Evolutionary conservation across 495 filamentous ascomycete species (phyloP).

Genomic region (Penicillium alfredii): DNA sequence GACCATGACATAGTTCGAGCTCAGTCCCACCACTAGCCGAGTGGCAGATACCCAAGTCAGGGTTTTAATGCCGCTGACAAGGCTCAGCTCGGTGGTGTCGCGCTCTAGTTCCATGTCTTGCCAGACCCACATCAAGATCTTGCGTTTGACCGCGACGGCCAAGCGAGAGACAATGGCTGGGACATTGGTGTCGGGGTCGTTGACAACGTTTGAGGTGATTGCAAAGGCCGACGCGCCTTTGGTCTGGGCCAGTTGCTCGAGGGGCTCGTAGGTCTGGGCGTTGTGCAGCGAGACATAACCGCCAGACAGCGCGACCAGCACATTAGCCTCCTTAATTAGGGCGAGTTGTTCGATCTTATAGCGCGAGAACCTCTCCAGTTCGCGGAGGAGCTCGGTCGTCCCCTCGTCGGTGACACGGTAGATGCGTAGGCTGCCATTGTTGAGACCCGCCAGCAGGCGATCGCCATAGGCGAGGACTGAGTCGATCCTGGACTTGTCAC

Average conservation of each 20-base stretch:
- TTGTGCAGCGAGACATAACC: conserved; percentile 83
- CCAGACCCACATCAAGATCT: conserved; percentile 88
- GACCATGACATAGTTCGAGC: conserved; percentile 80
- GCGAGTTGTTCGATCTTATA: conserved; percentile 87
- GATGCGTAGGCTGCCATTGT: conserved; percentile 80
- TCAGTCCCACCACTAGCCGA: conserved; percentile 79
- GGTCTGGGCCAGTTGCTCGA: conserved; percentile 73
- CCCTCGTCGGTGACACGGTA: conserved; percentile 76
- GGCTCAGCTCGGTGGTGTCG: conserved; percentile 67
- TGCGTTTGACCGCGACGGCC: conserved; percentile 87
- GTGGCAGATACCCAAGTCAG: conserved; percentile 86
- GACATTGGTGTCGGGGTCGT: conserved; percentile 78
- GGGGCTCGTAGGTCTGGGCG: conserved; percentile 71
- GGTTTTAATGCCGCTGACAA: conserved; percentile 73
- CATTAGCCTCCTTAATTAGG: conserved; percentile 87
- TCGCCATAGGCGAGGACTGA: conserved; percentile 89
- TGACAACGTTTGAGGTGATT: conserved; percentile 88
- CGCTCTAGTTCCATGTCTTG: conserved; percentile 80
- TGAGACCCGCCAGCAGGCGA: conserved; percentile 82
- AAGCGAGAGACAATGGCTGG: conserved; percentile 84
- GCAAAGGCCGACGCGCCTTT: conserved; percentile 87
- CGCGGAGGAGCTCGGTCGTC: conserved; percentile 77
- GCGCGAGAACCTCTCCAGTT: conserved; percentile 88
- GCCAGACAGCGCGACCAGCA: conserved; percentile 85
- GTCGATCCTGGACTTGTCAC: conserved; percentile 95